Base-by-base conservation (phyloP, 1,139 yeast species). In the Kodamaea arcana region DNA sequence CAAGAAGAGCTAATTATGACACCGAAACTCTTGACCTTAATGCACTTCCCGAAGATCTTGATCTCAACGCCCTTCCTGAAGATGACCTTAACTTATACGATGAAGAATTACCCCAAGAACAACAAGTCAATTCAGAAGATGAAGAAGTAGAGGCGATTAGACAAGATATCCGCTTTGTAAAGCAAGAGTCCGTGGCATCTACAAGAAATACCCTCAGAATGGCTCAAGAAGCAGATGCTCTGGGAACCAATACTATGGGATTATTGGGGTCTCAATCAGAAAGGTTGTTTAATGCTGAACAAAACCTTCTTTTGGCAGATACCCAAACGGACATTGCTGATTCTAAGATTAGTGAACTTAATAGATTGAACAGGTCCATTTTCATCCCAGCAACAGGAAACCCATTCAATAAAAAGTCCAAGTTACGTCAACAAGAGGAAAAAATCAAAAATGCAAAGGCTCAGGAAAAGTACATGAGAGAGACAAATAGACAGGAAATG, bases 211-310 rank as follows among this genome's bases (percentile, higher is more conserved):
- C 96, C 0, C 65, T 92, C 41, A 75, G 83, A 47, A 79, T 86
- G 79, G 95, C 96, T 1, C 83, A 83, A 45, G 94, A 87, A 49
- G 97, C 97, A 1, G 97, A 90, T 56, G 84, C 83, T 36, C 77
- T 90, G 7, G 98, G 95, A 17, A 75, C 87, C 35, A 87, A 90
- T 55, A 83, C 97, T 0, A 64, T 90, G 47, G 97, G 97, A 18
- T 80, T 87, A 79, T 72, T 92, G 36, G 97, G 97, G 20, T 78
- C 92, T 15, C 98, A 94, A 59, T 81, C 94, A 37, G 97, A 88
- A 55, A 69, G 87, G 34, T 66, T 92, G 44, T 84, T 83, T 54
- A 78, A 76, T 51, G 80, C 92, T 14, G 97, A 90, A 55, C 80
- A 78, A 47, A 82, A 80, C 48, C 62, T 92, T 47, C 76, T 85